These are phyloP conservation scores for Xylaria polymorpha DNA, from an alignment of 2,329 filamentous ascomycete species.

Conservation along the genomic window DNA sequence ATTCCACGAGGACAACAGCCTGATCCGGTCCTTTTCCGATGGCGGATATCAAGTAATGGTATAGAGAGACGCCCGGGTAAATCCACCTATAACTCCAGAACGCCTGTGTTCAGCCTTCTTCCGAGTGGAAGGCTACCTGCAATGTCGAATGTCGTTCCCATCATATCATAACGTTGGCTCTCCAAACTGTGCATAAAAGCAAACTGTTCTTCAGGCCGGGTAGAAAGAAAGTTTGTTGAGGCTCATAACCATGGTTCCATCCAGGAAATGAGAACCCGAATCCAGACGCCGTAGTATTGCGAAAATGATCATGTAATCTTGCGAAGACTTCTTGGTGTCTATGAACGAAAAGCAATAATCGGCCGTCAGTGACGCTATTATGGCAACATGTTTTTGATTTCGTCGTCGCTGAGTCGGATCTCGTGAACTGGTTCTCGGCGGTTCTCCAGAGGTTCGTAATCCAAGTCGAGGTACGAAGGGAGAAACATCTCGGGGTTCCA, in stretches of 20 bases:
- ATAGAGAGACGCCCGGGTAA: conserved; percentile 33
- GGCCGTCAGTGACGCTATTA: conserved; percentile 53
- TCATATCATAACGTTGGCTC: conserved; percentile 42
- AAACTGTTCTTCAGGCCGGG: conserved; percentile 37
- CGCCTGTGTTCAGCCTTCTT: conserved; percentile 21
- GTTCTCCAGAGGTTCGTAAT: conserved; percentile 79
- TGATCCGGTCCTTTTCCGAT: conserved; percentile 24
- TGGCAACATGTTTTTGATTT: conserved; percentile 75
- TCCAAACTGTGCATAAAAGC: conserved; percentile 37
- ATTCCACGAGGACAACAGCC: conserved; percentile 22
- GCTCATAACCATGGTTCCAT: conserved; percentile 46
- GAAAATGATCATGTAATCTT: conserved; percentile 49
- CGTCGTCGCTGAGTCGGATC: conserved; percentile 81
- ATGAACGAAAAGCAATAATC: conserved; percentile 41
- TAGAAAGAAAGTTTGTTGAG: conserved; percentile 40
- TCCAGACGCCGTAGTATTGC: conserved; percentile 50
- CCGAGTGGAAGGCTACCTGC: conserved; percentile 16
- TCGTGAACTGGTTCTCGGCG: conserved; percentile 82
- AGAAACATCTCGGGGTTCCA: conserved; percentile 91
- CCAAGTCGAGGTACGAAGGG: conserved; percentile 79
- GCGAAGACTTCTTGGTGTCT: conserved; percentile 48
- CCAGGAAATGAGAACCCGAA: conserved; percentile 47
- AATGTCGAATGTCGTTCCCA: conserved; percentile 41
- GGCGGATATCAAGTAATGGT: conserved; percentile 36
- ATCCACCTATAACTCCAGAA: conserved; percentile 31